These are phyloP conservation scores for Alternaria burnsii DNA, from an alignment of 2,329 filamentous ascomycete genomes.

Conservation along the genomic window DNA sequence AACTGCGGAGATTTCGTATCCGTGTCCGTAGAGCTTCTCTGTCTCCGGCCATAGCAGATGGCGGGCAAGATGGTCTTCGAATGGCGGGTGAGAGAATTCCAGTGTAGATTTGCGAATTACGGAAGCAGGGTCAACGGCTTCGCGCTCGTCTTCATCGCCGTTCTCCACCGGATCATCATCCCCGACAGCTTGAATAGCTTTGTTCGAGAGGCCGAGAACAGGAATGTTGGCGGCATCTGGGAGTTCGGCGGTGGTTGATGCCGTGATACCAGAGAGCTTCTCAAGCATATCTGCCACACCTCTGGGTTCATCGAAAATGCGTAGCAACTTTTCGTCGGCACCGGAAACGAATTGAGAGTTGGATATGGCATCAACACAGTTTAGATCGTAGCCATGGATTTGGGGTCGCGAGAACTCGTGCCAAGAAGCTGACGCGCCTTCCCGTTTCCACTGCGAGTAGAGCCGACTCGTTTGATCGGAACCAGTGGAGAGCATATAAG, in stretches of 20 bases:
- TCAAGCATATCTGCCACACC: conserved; percentile 79
- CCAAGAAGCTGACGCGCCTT: conserved; percentile 68
- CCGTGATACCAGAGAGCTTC: conserved; percentile 69
- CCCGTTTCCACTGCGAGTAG: conserved; percentile 77
- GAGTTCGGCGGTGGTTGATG: conserved; percentile 51
- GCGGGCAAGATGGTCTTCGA: conserved; percentile 88
- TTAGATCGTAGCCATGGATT: conserved; percentile 97
- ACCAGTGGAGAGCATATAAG: conserved; percentile 87
- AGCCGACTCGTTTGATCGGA: conserved; percentile 92
- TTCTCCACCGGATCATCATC: conserved; percentile 43
- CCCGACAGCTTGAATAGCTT: conserved; percentile 71
- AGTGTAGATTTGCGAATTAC: conserved; percentile 68
- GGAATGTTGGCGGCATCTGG: conserved; percentile 94
- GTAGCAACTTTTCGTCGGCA: conserved; percentile 96
- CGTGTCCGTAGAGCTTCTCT: conserved; percentile 97
- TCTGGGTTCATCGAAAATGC: conserved; percentile 90
- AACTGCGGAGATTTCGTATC: conserved; percentile 92
- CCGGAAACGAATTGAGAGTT: conserved; percentile 85
- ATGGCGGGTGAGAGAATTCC: conserved; percentile 75
- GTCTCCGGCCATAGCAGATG: conserved; percentile 95
- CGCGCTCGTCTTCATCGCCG: conserved; percentile 60
- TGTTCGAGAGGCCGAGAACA: conserved; percentile 94
- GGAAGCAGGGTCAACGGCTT: conserved; percentile 64
- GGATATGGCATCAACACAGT: conserved; percentile 84
- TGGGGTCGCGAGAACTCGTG: conserved; percentile 96